Evolutionary conservation across 345 rosid species (phyloP).

Genomic region (Moricandia moricandioides): DNA sequence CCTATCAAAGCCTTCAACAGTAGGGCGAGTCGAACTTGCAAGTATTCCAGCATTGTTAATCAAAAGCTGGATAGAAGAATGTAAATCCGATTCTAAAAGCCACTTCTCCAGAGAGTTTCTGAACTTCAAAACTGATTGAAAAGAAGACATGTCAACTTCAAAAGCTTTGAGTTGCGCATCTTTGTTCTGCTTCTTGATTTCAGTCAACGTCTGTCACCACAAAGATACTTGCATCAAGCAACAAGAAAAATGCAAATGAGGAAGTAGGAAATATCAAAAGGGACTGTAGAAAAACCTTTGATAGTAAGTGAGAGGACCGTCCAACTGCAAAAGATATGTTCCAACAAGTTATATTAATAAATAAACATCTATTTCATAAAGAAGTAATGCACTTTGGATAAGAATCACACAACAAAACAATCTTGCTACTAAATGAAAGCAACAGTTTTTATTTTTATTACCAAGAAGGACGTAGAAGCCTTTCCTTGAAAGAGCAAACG

Average conservation of each 20-base stretch:
- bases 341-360: not conserved
- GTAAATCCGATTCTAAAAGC: conserved; percentile 70
- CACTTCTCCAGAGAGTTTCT: conserved; percentile 64
- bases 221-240: conserved; percentile 14
- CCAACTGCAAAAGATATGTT: conserved; percentile 55
- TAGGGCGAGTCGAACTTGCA: conserved; percentile 58
- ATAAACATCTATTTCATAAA: not conserved
- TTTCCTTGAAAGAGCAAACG: conserved; percentile 63
- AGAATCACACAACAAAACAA: not conserved
- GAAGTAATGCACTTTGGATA: not conserved
- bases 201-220: conserved; percentile 50
- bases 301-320: conserved; percentile 49
- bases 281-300: conserved; percentile 44
- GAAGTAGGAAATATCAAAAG: not conserved
- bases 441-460: conserved; percentile 23
- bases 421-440: not conserved
- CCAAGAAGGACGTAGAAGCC: conserved; percentile 80
- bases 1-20: conserved; percentile 81
- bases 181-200: conserved; percentile 45
- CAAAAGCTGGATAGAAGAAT: conserved; percentile 74
- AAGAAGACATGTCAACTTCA: conserved; percentile 66
- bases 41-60: conserved; percentile 92
- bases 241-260: not conserved
- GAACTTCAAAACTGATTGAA: conserved; percentile 62
- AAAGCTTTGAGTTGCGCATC: conserved; percentile 64